Evolutionary conservation across 148 eudicot species (phyloP).

Genomic region (Spergularia bocconei): DNA sequence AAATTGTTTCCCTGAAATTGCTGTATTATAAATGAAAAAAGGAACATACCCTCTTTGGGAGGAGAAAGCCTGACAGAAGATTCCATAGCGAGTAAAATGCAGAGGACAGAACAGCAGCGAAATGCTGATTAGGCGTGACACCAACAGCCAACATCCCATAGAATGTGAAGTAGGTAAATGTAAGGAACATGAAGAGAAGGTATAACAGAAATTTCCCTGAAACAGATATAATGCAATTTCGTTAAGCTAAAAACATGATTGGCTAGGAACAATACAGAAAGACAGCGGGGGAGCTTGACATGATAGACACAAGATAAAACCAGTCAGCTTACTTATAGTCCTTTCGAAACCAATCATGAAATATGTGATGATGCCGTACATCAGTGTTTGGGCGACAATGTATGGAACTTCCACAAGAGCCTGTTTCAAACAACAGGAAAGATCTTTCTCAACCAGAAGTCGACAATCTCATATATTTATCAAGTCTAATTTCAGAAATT

Average conservation of each 20-base stretch:
- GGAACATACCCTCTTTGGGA: conserved; percentile 64
- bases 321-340: conserved; percentile 42
- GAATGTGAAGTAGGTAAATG: conserved; percentile 83
- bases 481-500: neutral
- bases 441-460: conserved; percentile 1
- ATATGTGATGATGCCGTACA: conserved; percentile 72
- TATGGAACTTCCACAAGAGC: conserved; percentile 86
- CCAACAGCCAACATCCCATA: conserved; percentile 95
- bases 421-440: conserved; percentile 33
- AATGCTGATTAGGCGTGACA: conserved; percentile 59
- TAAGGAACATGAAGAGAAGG: conserved; percentile 71
- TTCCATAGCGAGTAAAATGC: conserved; percentile 88
- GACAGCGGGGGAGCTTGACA: neutral
- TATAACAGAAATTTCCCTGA: conserved; percentile 76
- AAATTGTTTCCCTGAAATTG: neutral
- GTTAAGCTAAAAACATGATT: neutral
- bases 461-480: neutral
- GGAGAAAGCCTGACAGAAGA: conserved; percentile 83
- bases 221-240: conserved; percentile 15
- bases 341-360: conserved; percentile 81
- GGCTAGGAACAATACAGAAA: neutral
- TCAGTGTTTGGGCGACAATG: conserved; percentile 53
- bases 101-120: conserved; percentile 82
- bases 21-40: neutral
- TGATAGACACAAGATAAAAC: conserved; percentile 5